A percentile compares a stretch with the other conserved stretches of the same genome.
Evolutionary conservation across 208 protist species (phyloP).

Genomic region (Leishmania martiniquensis): DNA sequence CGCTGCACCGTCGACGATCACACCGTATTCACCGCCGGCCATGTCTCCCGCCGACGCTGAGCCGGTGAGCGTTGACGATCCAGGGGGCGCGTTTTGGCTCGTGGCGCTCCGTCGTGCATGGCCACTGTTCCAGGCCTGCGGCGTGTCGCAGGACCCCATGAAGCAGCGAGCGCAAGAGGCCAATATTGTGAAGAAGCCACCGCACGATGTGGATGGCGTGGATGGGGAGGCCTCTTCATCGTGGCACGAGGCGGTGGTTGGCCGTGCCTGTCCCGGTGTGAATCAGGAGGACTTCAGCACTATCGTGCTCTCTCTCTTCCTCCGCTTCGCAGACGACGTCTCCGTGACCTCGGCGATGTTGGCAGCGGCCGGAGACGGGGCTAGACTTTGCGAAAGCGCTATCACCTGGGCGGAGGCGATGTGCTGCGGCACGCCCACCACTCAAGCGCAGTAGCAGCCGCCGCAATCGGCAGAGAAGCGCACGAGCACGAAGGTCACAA

Average conservation of each 20-base stretch:
- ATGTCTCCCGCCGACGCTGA: background rate
- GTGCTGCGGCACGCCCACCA: background rate
- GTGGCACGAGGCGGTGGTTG: background rate
- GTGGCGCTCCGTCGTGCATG: conserved; percentile 10
- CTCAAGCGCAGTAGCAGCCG: too few species aligned
- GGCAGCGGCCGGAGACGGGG: conserved; percentile 10
- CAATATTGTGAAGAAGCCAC: background rate
- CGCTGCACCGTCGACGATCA: background rate
- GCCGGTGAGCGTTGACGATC: background rate
- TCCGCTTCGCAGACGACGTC: conserved; percentile 20
- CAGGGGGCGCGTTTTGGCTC: conserved; percentile 5
- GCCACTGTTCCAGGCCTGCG: conserved; percentile 14
- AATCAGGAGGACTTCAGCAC: conserved; percentile 10
- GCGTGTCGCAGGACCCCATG: background rate
- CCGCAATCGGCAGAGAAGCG: background rate
- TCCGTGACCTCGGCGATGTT: conserved; percentile 10
- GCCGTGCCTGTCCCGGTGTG: background rate
- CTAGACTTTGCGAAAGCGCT: conserved; percentile 6
- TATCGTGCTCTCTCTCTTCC: conserved; percentile 22
- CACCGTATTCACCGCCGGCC: background rate
- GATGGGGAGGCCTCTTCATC: background rate
- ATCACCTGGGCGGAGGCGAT: conserved; percentile 14
- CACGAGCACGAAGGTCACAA: background rate
- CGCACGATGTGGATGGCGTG: background rate
- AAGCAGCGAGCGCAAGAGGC: background rate